A percentile compares a stretch with the other conserved stretches of the same genome.
phyloP scores from a whole-genome alignment of 2,329 filamentous ascomycete species.

The Dothistroma pini region DNA sequence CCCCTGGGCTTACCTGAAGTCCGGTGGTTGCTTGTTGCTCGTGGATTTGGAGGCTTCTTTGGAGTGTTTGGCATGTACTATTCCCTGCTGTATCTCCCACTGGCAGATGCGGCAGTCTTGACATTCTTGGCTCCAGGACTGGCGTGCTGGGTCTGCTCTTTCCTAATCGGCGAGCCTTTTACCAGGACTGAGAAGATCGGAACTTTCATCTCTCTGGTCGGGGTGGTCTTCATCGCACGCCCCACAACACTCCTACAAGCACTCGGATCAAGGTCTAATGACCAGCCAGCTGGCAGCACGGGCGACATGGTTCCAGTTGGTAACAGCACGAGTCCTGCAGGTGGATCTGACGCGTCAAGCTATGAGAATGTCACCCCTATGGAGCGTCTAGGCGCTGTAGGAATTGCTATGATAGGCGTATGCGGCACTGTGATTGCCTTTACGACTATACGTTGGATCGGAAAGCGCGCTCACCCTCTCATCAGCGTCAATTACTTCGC shows the following conservation, averaged over 20 bases:
- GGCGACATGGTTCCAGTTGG: conserved; percentile 28
- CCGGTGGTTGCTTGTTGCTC: conserved; percentile 61
- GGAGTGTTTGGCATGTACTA: conserved; percentile 76
- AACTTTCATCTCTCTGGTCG: conserved; percentile 68
- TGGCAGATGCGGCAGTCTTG: conserved; percentile 85
- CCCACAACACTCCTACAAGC: conserved; percentile 57
- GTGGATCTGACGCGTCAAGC: conserved; percentile 31
- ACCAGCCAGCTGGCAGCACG: conserved; percentile 34
- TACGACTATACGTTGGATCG: conserved; percentile 74
- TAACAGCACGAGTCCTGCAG: conserved; percentile 30
- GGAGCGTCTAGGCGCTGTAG: conserved; percentile 67
- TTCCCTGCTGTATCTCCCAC: conserved; percentile 71
- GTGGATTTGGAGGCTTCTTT: conserved; percentile 70
- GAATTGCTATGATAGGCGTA: conserved; percentile 71
- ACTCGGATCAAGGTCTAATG: conserved; percentile 26
- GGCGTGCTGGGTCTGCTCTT: conserved; percentile 74
- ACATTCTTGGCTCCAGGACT: conserved; percentile 80
- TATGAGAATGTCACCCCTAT: conserved; percentile 52
- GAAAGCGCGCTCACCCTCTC: conserved; percentile 73
- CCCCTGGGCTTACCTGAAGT: conserved; percentile 67
- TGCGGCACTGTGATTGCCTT: conserved; percentile 70
- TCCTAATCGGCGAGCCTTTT: conserved; percentile 73
- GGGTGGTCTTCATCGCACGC: conserved; percentile 78
- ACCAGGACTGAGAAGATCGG: conserved; percentile 73
- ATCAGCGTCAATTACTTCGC: conserved; percentile 84